These are phyloP conservation scores for Plenodomus lindquistii DNA, from an alignment of 2,329 filamentous ascomycete genomes.

Conservation along the genomic window DNA sequence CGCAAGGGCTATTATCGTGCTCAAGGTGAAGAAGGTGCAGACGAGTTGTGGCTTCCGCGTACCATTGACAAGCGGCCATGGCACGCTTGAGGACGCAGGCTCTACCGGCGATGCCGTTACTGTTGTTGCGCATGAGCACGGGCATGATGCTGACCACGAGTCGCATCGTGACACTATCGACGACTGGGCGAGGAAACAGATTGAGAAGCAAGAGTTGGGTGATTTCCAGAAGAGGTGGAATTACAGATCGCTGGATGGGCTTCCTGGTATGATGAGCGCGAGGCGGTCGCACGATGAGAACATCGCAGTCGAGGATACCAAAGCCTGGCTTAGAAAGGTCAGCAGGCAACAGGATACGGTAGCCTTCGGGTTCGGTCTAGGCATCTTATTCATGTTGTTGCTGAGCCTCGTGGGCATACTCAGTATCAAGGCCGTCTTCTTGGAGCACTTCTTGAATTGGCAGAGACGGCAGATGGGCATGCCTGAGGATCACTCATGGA, in stretches of 20 bases:
- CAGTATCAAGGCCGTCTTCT: constrained; percentile 21
- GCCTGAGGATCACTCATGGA: constrained; percentile 13
- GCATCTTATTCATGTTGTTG: constrained; percentile 24
- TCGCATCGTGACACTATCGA: constrained; percentile 59
- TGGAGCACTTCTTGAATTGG: constrained; percentile 26
- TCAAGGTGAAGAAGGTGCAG: constrained; percentile 66
- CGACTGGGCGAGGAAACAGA: constrained; percentile 54
- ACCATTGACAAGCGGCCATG: constrained; percentile 53
- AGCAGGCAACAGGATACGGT: constrained; percentile 31
- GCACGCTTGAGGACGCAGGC: constrained; percentile 3
- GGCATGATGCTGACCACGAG: constrained; percentile 9
- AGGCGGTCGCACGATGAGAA: constrained; percentile 52
- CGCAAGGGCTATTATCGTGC: constrained; percentile 60
- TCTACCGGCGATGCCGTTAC: constrained; percentile 19
- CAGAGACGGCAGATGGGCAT: constrained; percentile 28
- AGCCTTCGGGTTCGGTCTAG: constrained; percentile 19
- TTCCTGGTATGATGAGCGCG: constrained; percentile 46
- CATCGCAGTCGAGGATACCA: constrained; percentile 50
- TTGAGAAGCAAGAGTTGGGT: constrained; percentile 55
- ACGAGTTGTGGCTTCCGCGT: constrained; percentile 70
- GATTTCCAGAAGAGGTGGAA: constrained; percentile 64
- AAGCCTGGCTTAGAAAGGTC: constrained; percentile 29
- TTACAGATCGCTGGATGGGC: constrained; percentile 30
- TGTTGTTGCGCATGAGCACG: constrained; percentile 23
- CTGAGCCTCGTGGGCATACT: constrained; percentile 20